Evolutionary conservation across 441 rosid species (phyloP), one percentile per base, ranked within the genome.

Genomic region (Pelargonium cotyledonis): DNA sequence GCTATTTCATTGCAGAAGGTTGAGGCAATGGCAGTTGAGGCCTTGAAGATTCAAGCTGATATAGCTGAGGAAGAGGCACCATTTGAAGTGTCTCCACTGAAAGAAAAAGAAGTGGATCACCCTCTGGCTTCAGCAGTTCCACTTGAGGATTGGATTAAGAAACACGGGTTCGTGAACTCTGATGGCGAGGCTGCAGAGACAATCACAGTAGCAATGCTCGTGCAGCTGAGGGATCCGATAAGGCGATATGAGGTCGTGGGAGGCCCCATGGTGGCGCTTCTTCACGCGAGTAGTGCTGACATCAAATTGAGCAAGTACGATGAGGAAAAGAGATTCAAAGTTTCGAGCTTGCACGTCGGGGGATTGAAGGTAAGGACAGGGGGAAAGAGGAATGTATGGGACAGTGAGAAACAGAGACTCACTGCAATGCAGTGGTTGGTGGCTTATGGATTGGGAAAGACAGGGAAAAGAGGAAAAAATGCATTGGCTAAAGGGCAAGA

Each of bases 181-280:
- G 75, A 83, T 14, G 47, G 66, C 4, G 38, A 63, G 71, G 75
- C 81, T 40, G 81, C 78, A 21, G 81, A 69, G 65, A 53, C 80
- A 19, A 49, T 86, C 49, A 80, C 84, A 8, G 23, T 93, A 26
- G 79, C 82, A 7, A 85, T 85, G 31, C 69, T 83, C 8, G 79
- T 89, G 71, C 98, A 85, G 83, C 79, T 89, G 9, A 81, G 89
- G n/a, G 98, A 93, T 68, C 98, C 98, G 6, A 16, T 83, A 3
- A 82, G 98, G 77, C 81, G 90, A 78, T 91, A 85, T n/a, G 98
- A 93, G 78, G 85, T 85, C 0, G 98, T 93, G 11, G 98, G 98
- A 68, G 95, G 92, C 9, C 86, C 92, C 5, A 60, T 83, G 9
- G 68, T 90, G 23, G 95, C 81, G 31, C 82, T 83, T 5, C 76